Conservation (phyloP, 768 basidiomycete species). For the Auricularia cornea region DNA sequence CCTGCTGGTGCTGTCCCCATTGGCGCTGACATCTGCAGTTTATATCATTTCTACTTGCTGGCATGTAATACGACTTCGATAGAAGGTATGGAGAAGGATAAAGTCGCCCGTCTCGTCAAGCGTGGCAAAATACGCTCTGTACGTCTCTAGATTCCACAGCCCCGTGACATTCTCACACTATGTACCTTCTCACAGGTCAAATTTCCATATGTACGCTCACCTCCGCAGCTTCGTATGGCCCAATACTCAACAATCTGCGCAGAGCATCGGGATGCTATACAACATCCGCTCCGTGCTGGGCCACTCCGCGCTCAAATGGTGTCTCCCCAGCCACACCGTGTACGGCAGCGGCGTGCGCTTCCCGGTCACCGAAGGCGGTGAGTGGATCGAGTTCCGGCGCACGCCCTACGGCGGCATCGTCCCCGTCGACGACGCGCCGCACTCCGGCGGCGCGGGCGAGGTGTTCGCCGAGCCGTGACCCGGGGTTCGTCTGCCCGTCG, state of each 20-base stretch:
- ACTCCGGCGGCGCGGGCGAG: neutral
- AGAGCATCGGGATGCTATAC: constrained; percentile 65
- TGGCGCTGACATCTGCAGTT: constrained; percentile 29
- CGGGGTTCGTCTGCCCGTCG: neutral
- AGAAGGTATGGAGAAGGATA: constrained; percentile 97
- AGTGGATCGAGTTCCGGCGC: constrained; percentile 47
- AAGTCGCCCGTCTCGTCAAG: constrained; percentile 74
- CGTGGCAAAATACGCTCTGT: constrained; percentile 82
- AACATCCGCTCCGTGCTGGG: constrained; percentile 81
- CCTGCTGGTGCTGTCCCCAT: neutral
- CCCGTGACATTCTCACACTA: neutral
- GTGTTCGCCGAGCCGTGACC: constrained; percentile 1
- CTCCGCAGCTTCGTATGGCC: constrained; percentile 7
- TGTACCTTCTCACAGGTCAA: constrained; percentile 46
- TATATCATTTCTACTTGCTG: constrained; percentile 81
- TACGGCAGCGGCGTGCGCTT: constrained; percentile 70
- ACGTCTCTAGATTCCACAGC: constrained; percentile 3
- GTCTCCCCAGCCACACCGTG: constrained; percentile 58
- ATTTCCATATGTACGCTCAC: constrained; percentile 78
- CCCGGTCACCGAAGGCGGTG: constrained; percentile 64
- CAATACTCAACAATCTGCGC: neutral
- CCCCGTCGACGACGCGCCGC: constrained; percentile 4
- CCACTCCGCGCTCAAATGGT: constrained; percentile 67
- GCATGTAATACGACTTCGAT: constrained; percentile 86
- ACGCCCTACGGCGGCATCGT: constrained; percentile 4